A percentile compares a stretch with the other conserved stretches of the same genome.
Conservation (phyloP, 345 rosid species). For the Populus pruinosa region DNA sequence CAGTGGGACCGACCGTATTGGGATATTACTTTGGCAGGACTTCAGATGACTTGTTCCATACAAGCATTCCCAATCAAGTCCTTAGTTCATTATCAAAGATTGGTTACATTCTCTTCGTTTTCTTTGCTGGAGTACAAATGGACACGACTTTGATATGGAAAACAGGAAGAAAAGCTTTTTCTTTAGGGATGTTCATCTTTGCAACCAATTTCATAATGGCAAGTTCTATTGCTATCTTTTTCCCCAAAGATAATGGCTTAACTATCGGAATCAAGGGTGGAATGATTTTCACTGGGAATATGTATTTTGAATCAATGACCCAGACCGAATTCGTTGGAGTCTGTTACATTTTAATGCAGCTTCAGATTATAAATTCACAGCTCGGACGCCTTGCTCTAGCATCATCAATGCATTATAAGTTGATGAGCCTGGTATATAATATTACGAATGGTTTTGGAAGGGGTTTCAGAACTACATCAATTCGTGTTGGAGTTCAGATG, state of each 20-base stretch:
- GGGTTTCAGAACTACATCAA: not conserved
- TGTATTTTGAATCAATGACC: not conserved
- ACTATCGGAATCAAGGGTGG: not conserved
- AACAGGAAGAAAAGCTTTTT: conserved; percentile 20
- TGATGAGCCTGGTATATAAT: not conserved
- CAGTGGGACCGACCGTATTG: no score
- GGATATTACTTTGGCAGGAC: no score
- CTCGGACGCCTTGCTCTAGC: conserved; percentile 36
- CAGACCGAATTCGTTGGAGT: conserved; percentile 22
- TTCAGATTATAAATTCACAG: conserved; percentile 32
- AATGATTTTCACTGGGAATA: not conserved
- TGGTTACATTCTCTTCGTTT: no score
- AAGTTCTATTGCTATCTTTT: no score
- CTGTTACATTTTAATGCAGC: not conserved
- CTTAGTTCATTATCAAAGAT: no score
- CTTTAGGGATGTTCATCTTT: not conserved
- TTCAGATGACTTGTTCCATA: no score
- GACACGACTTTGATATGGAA: conserved; percentile 1
- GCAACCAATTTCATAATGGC: no score
- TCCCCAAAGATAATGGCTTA: no score
- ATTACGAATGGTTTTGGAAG: not conserved
- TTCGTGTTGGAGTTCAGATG: not conserved
- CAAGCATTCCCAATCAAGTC: no score
- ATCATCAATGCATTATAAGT: conserved; percentile 19
- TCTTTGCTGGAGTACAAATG: no score